Conservation (phyloP, 257 asterid species). For the Rauvolfia tetraphylla region DNA sequence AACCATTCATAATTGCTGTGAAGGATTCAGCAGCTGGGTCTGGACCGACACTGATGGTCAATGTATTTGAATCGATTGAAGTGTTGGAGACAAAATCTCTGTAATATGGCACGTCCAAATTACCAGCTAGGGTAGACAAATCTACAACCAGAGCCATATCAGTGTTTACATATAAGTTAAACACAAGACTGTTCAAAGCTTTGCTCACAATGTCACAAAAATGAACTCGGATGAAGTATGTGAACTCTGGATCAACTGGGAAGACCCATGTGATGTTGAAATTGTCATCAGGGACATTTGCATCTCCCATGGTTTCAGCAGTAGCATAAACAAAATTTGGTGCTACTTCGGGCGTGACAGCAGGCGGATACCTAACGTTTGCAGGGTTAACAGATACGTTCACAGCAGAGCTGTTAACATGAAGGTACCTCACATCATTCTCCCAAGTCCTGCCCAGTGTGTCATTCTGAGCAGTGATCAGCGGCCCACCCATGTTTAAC, state of each 20-base stretch:
- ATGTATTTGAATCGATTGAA: slow-evolving; percentile 27
- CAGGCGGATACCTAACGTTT: slow-evolving; percentile 24
- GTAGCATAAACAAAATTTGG: slow-evolving; percentile 47
- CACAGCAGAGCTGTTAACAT: slow-evolving; percentile 40
- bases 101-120: slow-evolving; percentile 36
- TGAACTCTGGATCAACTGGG: slow-evolving; percentile 35
- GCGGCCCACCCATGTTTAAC: slow-evolving; percentile 48
- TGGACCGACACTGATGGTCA: slow-evolving; percentile 46
- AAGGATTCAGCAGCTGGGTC: slow-evolving; percentile 18
- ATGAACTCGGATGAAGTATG: slow-evolving; percentile 40
- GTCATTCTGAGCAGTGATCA: slow-evolving; percentile 41
- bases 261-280: slow-evolving; percentile 51
- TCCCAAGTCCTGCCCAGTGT: slow-evolving; percentile 48
- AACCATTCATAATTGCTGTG: slow-evolving; percentile 45
- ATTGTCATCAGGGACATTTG: slow-evolving; percentile 33
- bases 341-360: slow-evolving; percentile 35
- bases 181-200: slow-evolving; percentile 30
- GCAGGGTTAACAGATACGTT: slow-evolving; percentile 32
- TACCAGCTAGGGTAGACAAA: slow-evolving; percentile 31
- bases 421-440: slow-evolving; percentile 40
- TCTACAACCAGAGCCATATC: slow-evolving; percentile 35
- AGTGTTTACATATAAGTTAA: slow-evolving; percentile 34
- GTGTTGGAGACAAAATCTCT: slow-evolving; percentile 36
- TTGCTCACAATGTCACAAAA: slow-evolving; percentile 45
- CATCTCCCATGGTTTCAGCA: slow-evolving; percentile 48